A percentile compares a stretch with the other conserved stretches of the same genome.
Conservation (phyloP, 176 grass and related monocot genomes). For the Cenchrus americanus region DNA sequence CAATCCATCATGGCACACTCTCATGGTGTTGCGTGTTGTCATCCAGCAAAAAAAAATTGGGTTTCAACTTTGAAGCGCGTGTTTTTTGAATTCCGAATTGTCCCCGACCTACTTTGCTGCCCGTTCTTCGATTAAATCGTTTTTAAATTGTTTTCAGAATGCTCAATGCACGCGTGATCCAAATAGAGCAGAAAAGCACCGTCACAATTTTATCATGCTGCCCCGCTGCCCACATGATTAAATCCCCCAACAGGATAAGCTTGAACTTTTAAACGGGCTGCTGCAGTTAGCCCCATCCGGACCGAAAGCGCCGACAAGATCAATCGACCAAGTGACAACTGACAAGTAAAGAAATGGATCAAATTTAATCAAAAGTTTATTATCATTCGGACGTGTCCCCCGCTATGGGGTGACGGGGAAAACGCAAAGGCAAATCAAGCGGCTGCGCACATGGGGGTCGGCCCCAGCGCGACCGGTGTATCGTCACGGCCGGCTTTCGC, state of each 20-base stretch:
- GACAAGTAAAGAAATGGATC: neutral
- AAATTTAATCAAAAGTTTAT: neutral
- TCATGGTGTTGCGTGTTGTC: no score
- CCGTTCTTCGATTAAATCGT: neutral
- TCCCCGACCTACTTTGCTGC: no score
- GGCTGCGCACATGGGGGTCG: constrained; percentile 11
- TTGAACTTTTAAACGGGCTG: no score
- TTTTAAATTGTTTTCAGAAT: neutral
- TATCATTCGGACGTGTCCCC: no score
- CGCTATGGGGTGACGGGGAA: neutral
- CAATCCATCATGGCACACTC: neutral
- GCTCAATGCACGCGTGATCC: neutral
- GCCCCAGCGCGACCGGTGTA: neutral
- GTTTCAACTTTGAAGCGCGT: neutral
- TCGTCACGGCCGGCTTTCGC: neutral
- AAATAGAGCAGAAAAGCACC: neutral
- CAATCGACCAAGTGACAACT: neutral
- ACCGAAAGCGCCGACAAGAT: neutral
- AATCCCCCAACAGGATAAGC: no score
- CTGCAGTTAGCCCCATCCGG: neutral
- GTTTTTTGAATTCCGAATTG: neutral
- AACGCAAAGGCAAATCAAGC: neutral
- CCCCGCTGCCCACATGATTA: no score
- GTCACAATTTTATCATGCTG: neutral
- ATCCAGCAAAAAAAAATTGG: no score